Conservation (phyloP, 192 early-diverging fungal species). For the Coemansia sp. region DNA sequence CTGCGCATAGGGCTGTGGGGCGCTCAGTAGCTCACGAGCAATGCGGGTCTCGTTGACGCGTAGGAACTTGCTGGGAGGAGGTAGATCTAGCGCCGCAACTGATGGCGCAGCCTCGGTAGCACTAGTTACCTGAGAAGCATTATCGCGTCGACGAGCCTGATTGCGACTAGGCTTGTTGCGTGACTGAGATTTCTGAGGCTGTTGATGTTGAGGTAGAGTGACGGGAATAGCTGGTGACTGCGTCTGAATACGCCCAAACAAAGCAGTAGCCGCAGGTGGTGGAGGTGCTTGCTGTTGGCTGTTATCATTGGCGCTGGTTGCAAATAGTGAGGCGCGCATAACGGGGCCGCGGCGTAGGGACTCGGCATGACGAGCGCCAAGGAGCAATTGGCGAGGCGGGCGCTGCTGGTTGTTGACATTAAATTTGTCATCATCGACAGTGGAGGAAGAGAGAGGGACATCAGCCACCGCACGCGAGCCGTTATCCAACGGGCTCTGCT, state of each 20-base stretch:
- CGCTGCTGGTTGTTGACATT: slow-evolving; percentile 3
- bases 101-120: slow-evolving; percentile 10
- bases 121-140: not conserved
- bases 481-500: slow-evolving; percentile 33
- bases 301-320: slow-evolving; percentile 5
- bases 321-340: slow-evolving; percentile 52
- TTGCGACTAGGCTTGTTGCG: not conserved
- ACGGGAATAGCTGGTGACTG: slow-evolving; percentile 20
- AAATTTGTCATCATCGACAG: not conserved
- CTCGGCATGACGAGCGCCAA: slow-evolving; percentile 30
- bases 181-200: not conserved
- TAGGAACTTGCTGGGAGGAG: slow-evolving; percentile 45
- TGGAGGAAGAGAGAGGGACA: slow-evolving; percentile 1
- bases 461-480: slow-evolving; percentile 52
- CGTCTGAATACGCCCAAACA: slow-evolving; percentile 17
- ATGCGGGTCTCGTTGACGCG: slow-evolving; percentile 29
- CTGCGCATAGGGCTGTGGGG: slow-evolving; percentile 29
- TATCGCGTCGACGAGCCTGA: not conserved
- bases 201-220: slow-evolving; percentile 9
- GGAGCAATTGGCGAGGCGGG: slow-evolving; percentile 26
- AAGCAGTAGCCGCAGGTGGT: not conserved
- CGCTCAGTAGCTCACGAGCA: slow-evolving; percentile 15
- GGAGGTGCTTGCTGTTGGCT: not conserved
- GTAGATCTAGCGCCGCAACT: slow-evolving; percentile 30
- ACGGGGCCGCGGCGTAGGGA: slow-evolving; percentile 38